Base-by-base conservation (phyloP, 768 basidiomycete species). In the Macrolepiota fuliginosa region DNA sequence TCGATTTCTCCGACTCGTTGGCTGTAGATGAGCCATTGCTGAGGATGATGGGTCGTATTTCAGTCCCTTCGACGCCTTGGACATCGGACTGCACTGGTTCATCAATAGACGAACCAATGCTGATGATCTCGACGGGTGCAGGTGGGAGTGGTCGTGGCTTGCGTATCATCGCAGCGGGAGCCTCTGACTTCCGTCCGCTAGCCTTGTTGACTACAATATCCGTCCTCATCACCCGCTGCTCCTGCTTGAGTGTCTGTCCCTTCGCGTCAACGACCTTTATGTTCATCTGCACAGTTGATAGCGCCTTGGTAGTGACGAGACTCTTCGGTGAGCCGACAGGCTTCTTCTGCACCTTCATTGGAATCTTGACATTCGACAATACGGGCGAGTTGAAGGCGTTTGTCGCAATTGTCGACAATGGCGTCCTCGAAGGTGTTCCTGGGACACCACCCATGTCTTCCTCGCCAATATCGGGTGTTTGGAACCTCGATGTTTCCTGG, bases 191-290 rank as follows among this genome's bases (percentile, higher is more conserved):
- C 37, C 4, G 59, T 12, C 55, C 54, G 15, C 37, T 53, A 19
- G 66, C 62, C 1, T 68, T 69, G 66, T 81, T 83, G 24, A 72
- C 61, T 45, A 75, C 74, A 3, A 80, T 63, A 54, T 79, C 75
- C 17, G 79, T 73, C 50, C 79, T 75, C 3, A 86, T 85, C 10
- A 85, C 75, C 58, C 91, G 77, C 62, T 80, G 76, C 70, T 92
- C 91, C 67, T 84, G 80, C 58, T 79, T 82, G 47, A 92, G 62
- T 36, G 76, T 82, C 54, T 71, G 77, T 12, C 91, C 91, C 32
- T 76, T 68, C 32, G 81, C 79, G 69, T 92, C 90, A 24, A 91
- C 58, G 37, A 89, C 76, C 39, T 86, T 74, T 54, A 92, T 91
- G 50, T 92, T 88, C 54, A 91, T 76, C 42, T 85, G 79, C 12